Percentiles rank a stretch among this genome's conserved stretches.
These are phyloP conservation scores for Penicillium tannophilum DNA, from an alignment of 495 filamentous ascomycete genomes.

Conservation along the genomic window DNA sequence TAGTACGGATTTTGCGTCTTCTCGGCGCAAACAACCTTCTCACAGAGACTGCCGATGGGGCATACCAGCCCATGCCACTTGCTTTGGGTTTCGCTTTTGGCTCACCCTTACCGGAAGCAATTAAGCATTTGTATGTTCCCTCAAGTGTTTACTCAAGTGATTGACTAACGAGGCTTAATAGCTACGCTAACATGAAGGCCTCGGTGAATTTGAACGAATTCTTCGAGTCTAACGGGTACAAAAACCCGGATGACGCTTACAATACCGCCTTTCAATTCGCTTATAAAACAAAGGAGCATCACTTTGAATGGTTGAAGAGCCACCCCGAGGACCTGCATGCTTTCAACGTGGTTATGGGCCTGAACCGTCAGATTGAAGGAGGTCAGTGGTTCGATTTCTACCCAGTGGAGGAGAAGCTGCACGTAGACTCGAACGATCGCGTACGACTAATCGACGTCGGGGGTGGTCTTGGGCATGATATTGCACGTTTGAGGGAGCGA, in stretches of 20 bases:
- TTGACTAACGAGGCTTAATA: neutral
- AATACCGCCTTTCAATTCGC: constrained; percentile 34
- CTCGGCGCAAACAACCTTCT: constrained; percentile 15
- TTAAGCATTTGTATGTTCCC: constrained; percentile 27
- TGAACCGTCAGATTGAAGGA: constrained; percentile 7
- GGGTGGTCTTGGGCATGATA: constrained; percentile 51
- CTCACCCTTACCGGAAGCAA: constrained; percentile 4
- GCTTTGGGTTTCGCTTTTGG: constrained; percentile 17
- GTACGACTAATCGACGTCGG: constrained; percentile 55
- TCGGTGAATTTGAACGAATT: constrained; percentile 23
- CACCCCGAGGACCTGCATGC: constrained; percentile 13
- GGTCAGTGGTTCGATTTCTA: constrained; percentile 26
- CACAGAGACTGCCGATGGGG: constrained; percentile 5
- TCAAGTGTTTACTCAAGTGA: too few relatives aligned
- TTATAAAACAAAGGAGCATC: constrained; percentile 27
- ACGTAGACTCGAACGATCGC: constrained; percentile 11
- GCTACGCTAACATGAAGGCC: constrained; percentile 17
- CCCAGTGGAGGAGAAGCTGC: constrained; percentile 24
- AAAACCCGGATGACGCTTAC: constrained; percentile 23
- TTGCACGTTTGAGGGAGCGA: constrained; percentile 34
- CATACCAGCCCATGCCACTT: constrained; percentile 18
- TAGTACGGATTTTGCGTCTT: constrained; percentile 24
- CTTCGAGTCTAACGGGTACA: constrained; percentile 27
- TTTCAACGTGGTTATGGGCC: constrained; percentile 32
- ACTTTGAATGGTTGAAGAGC: constrained; percentile 32